Evolutionary conservation across 345 rosid genomes (phyloP).

Genomic region (Erucastrum elatum): DNA sequence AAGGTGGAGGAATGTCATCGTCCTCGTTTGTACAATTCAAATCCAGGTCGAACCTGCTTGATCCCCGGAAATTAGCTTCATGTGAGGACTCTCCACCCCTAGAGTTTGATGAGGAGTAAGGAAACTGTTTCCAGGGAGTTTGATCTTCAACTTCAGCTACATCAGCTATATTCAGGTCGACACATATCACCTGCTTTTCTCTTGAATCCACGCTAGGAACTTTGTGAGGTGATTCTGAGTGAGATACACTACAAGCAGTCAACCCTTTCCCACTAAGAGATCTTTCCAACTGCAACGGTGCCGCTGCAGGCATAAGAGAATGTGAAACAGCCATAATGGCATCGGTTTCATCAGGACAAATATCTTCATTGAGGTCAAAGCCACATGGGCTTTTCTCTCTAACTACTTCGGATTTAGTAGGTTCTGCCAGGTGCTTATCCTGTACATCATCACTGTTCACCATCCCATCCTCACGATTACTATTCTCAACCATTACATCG

Average conservation of each 20-base stretch:
- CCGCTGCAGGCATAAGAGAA: conserved; percentile 63
- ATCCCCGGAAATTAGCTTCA: conserved; percentile 58
- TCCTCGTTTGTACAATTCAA: conserved; percentile 73
- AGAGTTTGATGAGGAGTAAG: conserved; percentile 52
- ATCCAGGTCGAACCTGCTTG: conserved; percentile 71
- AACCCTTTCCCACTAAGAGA: conserved; percentile 73
- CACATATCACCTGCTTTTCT: conserved; percentile 49
- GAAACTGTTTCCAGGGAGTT: conserved; percentile 49
- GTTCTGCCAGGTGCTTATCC: conserved; percentile 57
- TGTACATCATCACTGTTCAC: conserved; percentile 48
- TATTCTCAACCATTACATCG: conserved; percentile 37
- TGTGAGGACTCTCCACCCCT: conserved; percentile 63
- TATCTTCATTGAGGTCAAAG: conserved; percentile 88
- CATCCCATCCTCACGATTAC: conserved; percentile 43
- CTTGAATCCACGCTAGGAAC: conserved; percentile 48
- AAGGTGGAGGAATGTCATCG: conserved; percentile 52
- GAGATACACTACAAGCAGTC: conserved; percentile 77
- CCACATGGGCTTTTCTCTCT: conserved; percentile 58
- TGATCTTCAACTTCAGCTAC: conserved; percentile 54
- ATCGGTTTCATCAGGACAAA: conserved; percentile 74
- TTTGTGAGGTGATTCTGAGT: conserved; percentile 62
- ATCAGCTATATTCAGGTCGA: conserved; percentile 87
- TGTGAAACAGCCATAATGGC: conserved; percentile 43
- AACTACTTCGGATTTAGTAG: conserved; percentile 51
- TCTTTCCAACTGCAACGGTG: conserved; percentile 69